phyloP scores from a whole-genome alignment of 768 basidiomycete genomes.

The Galerina marginata region DNA sequence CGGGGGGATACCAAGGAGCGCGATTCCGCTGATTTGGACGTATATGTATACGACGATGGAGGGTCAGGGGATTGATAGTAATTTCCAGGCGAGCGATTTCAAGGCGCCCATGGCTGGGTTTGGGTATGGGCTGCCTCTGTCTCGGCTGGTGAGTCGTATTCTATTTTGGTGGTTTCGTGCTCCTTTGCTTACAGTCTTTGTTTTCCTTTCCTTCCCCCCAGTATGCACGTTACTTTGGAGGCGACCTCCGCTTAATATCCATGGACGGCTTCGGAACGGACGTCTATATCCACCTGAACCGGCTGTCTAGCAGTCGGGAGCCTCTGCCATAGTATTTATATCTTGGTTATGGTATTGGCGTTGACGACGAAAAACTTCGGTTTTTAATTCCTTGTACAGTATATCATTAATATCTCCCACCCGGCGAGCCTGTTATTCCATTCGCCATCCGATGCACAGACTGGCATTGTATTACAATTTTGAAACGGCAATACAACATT shows the following conservation, averaged over 20 bases:
- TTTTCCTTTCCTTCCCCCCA: slow-evolving; percentile 33
- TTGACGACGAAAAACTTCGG: too few relatives aligned
- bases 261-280: slow-evolving; percentile 99
- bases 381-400: too few relatives aligned
- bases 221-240: slow-evolving; percentile 96
- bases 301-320: slow-evolving; percentile 82
- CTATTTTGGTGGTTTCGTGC: neutral
- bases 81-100: slow-evolving; percentile 88
- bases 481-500: too few relatives aligned
- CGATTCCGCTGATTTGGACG: slow-evolving; percentile 96
- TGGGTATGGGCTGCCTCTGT: slow-evolving; percentile 92
- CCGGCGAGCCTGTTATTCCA: too few relatives aligned
- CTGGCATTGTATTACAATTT: too few relatives aligned
- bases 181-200: neutral
- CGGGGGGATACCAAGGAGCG: slow-evolving; percentile 88
- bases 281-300: slow-evolving; percentile 91
- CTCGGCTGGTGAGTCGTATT: slow-evolving; percentile 71
- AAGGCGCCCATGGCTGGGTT: slow-evolving; percentile 98
- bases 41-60: slow-evolving; percentile 96
- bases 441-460: too few relatives aligned
- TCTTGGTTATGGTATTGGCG: too few relatives aligned
- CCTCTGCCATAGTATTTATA: slow-evolving; percentile 53
- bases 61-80: slow-evolving; percentile 71
- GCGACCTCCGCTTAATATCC: slow-evolving; percentile 90
- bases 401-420: too few relatives aligned